Evolutionary conservation across 176 grass and related monocot species (phyloP).

Genomic region (Chloris gayana): DNA sequence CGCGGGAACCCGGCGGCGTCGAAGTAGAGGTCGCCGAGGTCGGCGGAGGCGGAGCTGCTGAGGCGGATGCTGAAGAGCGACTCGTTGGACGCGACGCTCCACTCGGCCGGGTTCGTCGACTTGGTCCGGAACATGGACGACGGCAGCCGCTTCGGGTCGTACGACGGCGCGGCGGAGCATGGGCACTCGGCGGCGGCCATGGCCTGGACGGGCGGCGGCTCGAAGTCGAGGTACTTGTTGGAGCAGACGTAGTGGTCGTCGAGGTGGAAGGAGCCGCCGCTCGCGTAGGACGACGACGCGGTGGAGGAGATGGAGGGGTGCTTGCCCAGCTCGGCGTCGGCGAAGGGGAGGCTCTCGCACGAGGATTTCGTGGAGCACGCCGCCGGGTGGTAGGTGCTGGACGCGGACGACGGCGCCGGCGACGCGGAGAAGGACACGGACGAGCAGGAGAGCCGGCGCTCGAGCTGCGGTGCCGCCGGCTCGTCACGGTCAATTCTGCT

Average conservation of each 20-base stretch:
- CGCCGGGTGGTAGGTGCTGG: conserved; percentile 3
- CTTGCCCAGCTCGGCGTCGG: not conserved
- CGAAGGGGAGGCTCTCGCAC: conserved; percentile 43
- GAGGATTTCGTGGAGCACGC: conserved; percentile 13
- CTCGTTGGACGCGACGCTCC: conserved; percentile 44
- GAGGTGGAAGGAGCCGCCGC: conserved; percentile 24
- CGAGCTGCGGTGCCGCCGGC: not conserved
- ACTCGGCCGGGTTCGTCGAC: conserved; percentile 30
- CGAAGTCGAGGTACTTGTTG: not conserved
- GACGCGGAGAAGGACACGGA: conserved; percentile 28
- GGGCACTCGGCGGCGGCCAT: not conserved
- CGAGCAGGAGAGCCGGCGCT: conserved; percentile 11
- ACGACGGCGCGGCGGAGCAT: not conserved
- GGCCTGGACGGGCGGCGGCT: conserved; percentile 21
- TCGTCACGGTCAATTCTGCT: not conserved
- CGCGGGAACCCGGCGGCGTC: conserved; percentile 28
- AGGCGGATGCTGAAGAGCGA: conserved; percentile 56
- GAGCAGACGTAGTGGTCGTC: not conserved
- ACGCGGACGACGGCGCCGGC: not conserved
- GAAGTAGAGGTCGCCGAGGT: conserved; percentile 17
- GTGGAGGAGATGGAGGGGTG: conserved; percentile 2
- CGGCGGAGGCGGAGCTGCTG: conserved; percentile 11
- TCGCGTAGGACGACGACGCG: conserved; percentile 41
- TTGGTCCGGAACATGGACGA: conserved; percentile 40
- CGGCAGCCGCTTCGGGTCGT: conserved; percentile 40